These are phyloP conservation scores for Phytopythium aichiense DNA, from an alignment of 352 stramenopile species.

Conservation along the genomic window DNA sequence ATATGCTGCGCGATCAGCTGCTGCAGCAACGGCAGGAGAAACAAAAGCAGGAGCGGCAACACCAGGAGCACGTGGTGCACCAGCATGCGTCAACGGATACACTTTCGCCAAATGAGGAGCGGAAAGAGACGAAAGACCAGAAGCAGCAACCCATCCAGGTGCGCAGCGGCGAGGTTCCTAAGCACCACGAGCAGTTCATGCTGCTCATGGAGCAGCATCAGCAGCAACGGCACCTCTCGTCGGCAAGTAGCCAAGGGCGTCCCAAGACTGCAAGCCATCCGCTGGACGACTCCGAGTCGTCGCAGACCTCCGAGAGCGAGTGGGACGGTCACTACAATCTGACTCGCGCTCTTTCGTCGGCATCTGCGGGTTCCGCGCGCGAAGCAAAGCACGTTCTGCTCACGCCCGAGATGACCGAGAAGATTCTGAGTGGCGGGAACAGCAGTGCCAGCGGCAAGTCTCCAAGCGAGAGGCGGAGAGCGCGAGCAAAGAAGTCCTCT, in stretches of 20 bases:
- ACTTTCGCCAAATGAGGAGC: not conserved
- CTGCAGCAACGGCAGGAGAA: constrained; percentile 14
- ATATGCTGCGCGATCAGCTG: constrained; percentile 19
- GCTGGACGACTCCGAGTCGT: constrained; percentile 2
- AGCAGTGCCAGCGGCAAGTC: constrained; percentile 20
- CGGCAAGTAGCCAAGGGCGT: not conserved
- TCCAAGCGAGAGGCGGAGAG: constrained; percentile 11
- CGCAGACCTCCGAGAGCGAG: not conserved
- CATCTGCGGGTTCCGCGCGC: constrained; percentile 1
- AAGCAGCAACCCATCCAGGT: not conserved
- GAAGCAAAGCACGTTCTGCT: constrained; percentile 3
- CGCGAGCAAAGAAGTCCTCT: constrained; percentile 8
- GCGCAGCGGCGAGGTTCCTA: not conserved
- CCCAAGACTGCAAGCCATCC: constrained; percentile 3
- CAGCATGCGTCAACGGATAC: not conserved
- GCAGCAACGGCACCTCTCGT: constrained; percentile 5
- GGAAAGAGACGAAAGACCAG: not conserved
- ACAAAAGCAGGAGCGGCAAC: constrained; percentile 1
- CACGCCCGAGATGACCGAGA: constrained; percentile 13
- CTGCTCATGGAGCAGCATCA: not conserved
- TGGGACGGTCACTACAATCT: not conserved
- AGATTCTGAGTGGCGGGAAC: constrained; percentile 16
- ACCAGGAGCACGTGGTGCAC: not conserved
- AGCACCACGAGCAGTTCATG: not conserved
- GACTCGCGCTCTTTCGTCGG: not conserved